These are phyloP conservation scores for Uromyces viciae-fabae DNA, from an alignment of 1,284 basidiomycete species.

Conservation along the genomic window DNA sequence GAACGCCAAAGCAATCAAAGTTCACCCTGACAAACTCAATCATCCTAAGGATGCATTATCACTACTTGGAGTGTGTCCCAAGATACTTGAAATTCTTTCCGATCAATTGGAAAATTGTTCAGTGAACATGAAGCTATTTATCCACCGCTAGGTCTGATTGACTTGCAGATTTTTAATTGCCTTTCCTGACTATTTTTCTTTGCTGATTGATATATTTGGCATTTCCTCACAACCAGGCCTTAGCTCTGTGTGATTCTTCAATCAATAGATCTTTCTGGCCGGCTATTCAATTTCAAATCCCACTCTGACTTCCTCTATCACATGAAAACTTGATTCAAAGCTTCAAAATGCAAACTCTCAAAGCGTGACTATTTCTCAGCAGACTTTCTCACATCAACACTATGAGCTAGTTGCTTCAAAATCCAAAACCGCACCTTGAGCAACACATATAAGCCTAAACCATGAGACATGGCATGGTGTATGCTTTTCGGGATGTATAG, in stretches of 20 bases:
- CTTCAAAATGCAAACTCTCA: neutral
- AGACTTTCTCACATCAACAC: neutral
- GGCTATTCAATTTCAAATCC: too few relatives aligned
- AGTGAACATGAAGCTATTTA: neutral
- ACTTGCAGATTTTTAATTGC: too few relatives aligned
- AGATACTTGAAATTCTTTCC: constrained; percentile 24
- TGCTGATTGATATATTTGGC: too few relatives aligned
- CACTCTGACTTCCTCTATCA: neutral
- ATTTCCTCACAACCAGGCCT: too few relatives aligned
- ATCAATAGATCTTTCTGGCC: too few relatives aligned
- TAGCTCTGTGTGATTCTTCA: too few relatives aligned
- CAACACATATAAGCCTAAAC: constrained; percentile 52
- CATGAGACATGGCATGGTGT: constrained; percentile 52
- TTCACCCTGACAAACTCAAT: constrained; percentile 20
- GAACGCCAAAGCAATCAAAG: constrained; percentile 20
- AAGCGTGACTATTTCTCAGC: neutral
- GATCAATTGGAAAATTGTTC: constrained; percentile 9
- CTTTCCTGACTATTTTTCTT: too few relatives aligned
- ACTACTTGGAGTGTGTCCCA: constrained; percentile 25
- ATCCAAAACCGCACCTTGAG: constrained; percentile 9
- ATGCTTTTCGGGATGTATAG: constrained; percentile 51
- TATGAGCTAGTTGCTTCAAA: neutral
- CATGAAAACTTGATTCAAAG: neutral
- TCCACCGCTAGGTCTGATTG: constrained; percentile 33
- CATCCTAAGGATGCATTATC: constrained; percentile 30